Evolutionary conservation across 2,329 filamentous ascomycete species (phyloP), one percentile per base, ranked within the genome.

Genomic region (Pseudopyricularia cyperi): DNA sequence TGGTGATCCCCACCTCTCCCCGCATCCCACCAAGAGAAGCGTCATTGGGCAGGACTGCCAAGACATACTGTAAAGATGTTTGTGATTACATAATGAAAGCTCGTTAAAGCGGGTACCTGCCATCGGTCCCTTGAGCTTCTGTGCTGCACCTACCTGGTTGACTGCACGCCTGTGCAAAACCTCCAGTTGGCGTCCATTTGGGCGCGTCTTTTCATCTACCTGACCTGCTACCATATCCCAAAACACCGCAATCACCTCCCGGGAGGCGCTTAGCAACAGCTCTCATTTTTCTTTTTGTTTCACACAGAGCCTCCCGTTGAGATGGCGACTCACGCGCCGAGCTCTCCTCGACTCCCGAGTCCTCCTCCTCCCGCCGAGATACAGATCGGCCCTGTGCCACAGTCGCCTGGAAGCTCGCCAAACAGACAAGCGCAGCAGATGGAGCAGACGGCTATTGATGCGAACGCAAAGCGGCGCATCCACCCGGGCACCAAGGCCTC

Each of bases 351-450:
- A 64, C 82, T 98, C 50, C 93, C 93, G 54, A 96, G 89, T 68
- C 93, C 93, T 55, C 93, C 93, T 54, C 93, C 93, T 33, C 84
- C 94, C 53, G 89, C 91, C 55, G 93, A 98, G 69, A 93, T 95
- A 59, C 91, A 97, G 70, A 83, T 95, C 56, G 85, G 81, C 49
- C 63, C 66, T 46, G 61, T 63, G 47, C 60, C 60, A 32, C 58
- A 60, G n/a, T 57, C 57, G 4, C 52, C 55, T 56, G 61, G 59
- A 49, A 63, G 64, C 42, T 62, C 68, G 26, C 71, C 71, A 67
- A 83, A 64, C 63, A 78, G 60, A 68, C 78, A 70, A 73, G 76
- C 67, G 58, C 78, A 75, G 65, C 79, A 77, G 67, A 81, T 81
- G 62, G 81, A 82, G 65, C 75, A 76, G 66, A 76, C 66, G 61